These are phyloP conservation scores for Onygenales sp. DNA, from an alignment of 2,329 filamentous ascomycete genomes.

Conservation along the genomic window DNA sequence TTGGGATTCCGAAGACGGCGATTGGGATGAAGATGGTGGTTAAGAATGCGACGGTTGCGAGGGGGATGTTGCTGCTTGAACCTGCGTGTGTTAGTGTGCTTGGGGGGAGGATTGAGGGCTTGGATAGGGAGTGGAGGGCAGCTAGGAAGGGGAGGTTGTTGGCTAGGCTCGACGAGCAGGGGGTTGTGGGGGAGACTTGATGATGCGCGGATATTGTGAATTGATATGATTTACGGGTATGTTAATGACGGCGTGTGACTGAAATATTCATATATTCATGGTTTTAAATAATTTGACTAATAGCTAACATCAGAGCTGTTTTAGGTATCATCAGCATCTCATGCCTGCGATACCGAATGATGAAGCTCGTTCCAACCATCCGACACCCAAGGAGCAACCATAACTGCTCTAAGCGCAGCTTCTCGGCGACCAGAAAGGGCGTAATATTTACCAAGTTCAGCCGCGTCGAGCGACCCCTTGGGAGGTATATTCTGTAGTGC, in stretches of 20 bases:
- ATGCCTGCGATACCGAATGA: constrained; percentile 18
- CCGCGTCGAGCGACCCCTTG: constrained; percentile 55
- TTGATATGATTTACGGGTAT: neutral
- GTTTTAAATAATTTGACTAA: neutral
- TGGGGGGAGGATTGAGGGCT: constrained; percentile 77
- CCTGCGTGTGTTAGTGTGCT: constrained; percentile 58
- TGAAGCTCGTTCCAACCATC: constrained; percentile 51
- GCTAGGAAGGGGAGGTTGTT: constrained; percentile 61
- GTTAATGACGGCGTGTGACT: neutral
- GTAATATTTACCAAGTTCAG: constrained; percentile 63
- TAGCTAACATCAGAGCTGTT: neutral
- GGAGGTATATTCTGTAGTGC: constrained; percentile 67
- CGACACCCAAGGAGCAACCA: constrained; percentile 70
- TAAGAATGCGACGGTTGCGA: constrained; percentile 52
- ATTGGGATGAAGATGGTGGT: constrained; percentile 81
- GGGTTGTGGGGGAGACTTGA: neutral
- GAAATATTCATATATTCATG: neutral
- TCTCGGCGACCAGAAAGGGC: constrained; percentile 60
- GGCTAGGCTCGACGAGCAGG: constrained; percentile 41
- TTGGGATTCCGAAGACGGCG: constrained; percentile 50
- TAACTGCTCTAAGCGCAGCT: constrained; percentile 67
- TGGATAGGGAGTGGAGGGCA: constrained; percentile 70
- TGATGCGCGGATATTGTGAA: neutral
- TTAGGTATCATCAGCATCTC: neutral
- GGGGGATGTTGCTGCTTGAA: constrained; percentile 72